Evolutionary conservation across 495 filamentous ascomycete species (phyloP), one percentile per base, ranked within the genome.

Genomic region (Lasiosphaeris hirsuta): DNA sequence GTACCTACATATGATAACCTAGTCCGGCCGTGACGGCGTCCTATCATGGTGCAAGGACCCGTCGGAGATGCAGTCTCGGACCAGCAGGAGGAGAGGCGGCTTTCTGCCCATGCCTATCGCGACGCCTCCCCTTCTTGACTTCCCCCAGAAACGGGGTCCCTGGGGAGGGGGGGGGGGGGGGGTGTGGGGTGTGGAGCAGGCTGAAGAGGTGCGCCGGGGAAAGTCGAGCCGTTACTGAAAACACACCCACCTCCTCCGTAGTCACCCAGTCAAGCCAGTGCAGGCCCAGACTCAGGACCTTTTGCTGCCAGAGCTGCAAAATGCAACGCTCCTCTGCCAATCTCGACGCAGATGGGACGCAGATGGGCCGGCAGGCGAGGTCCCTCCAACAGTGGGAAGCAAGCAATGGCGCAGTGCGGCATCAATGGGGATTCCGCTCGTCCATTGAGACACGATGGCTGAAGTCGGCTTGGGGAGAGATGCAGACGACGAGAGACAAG

Each of bases 1-100:
- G 9, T 9, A 5, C 51, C 19, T 18, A 14, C 40, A n/a, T 17
- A 30, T 30, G 42, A 37, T 14, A 45, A 38, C 15, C 33, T 18
- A 34, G 48, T 13, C 34, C 23, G 15, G 43, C 15, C 56, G 48
- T 19, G 33, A 34, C 17, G 46, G 46, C 40, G 30, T 47, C 46
- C 49, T 59, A 37, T 63, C 38, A 51, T 30, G 63, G 60, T 48
- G 60, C 57, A 60, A 44, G 63, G 56, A 18, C 42, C 51, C 57
- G 54, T 49, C 40, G 42, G 37, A 56, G 56, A 37, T 66, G 57
- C 60, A 58, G 51, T 35, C 37, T 55, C 45, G 42, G 48, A 50
- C 33, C 40, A 47, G 13, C 33, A 34, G 42, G n/a, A 14, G 19
- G 11, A 30, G 23, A 30, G 23, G 18, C 23, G 33, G 51, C 51